phyloP scores from a whole-genome alignment of 1,284 basidiomycete species.

The Cryptococcus wingfieldii region DNA sequence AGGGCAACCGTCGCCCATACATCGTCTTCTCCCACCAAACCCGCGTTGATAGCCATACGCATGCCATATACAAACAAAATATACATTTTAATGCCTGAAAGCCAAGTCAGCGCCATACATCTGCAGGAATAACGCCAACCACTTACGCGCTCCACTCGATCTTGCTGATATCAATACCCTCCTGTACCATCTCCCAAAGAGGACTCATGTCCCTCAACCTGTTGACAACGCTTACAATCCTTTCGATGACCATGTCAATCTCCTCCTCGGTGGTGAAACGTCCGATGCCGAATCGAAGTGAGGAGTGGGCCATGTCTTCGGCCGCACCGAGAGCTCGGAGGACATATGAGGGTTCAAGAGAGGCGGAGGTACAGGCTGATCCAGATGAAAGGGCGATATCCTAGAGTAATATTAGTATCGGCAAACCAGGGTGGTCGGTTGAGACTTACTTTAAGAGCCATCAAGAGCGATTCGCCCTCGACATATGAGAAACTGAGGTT shows the following conservation, averaged over 20 bases:
- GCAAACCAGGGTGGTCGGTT: background rate
- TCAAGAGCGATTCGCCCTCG: slow-evolving; percentile 93
- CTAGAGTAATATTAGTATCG: slow-evolving; percentile 46
- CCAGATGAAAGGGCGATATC: slow-evolving; percentile 97
- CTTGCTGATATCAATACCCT: slow-evolving; percentile 87
- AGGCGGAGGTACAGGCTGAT: slow-evolving; percentile 97
- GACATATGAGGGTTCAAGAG: slow-evolving; percentile 96
- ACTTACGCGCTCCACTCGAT: slow-evolving; percentile 69
- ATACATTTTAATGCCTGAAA: too few species aligned
- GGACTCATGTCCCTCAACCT: slow-evolving; percentile 75
- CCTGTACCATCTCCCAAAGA: slow-evolving; percentile 97
- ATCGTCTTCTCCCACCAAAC: too few species aligned
- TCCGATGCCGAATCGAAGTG: slow-evolving; percentile 94
- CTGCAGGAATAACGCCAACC: background rate
- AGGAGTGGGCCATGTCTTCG: slow-evolving; percentile 99
- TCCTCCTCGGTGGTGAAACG: slow-evolving; percentile 98
- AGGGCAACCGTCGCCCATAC: too few species aligned
- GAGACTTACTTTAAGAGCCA: slow-evolving; percentile 75
- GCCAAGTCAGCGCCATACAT: too few species aligned
- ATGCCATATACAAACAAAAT: too few species aligned
- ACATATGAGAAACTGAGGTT: slow-evolving; percentile 97
- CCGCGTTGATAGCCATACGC: too few species aligned
- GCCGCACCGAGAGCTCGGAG: slow-evolving; percentile 92
- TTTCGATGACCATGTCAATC: slow-evolving; percentile 87
- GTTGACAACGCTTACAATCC: slow-evolving; percentile 80